Percentiles rank a stretch among this genome's conserved stretches.
Evolutionary conservation across 1,284 basidiomycete genomes (phyloP).

Genomic region (Sanghuangporus baumii): DNA sequence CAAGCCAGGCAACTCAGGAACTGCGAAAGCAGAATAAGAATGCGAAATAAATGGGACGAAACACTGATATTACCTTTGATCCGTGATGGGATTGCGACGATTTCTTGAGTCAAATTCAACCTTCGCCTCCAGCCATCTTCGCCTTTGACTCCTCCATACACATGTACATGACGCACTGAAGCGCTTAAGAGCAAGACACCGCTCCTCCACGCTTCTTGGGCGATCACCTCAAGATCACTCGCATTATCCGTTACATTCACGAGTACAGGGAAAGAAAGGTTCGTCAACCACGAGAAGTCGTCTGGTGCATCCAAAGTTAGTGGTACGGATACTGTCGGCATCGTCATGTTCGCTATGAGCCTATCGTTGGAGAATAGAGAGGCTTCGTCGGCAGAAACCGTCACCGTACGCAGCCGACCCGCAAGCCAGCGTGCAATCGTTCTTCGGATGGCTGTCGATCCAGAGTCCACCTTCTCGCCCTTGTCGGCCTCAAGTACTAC

Average conservation of each 20-base stretch:
- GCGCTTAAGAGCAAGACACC: conserved; percentile 44
- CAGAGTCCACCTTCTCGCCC: conserved; percentile 36
- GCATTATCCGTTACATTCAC: conserved; percentile 51
- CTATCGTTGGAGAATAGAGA: conserved; percentile 27
- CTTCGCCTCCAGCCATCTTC: conserved; percentile 45
- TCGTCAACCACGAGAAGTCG: conserved; percentile 49
- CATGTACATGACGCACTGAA: conserved; percentile 34
- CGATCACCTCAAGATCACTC: conserved; percentile 43
- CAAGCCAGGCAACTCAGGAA: conserved; percentile 59
- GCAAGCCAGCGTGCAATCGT: conserved; percentile 62
- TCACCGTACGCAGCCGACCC: conserved; percentile 45
- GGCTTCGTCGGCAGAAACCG: conserved; percentile 46
- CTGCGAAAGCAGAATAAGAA: conserved; percentile 30
- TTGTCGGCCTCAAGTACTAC: conserved; percentile 31
- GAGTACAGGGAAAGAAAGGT: conserved; percentile 45
- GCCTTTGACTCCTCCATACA: conserved; percentile 46
- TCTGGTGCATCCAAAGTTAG: conserved; percentile 51
- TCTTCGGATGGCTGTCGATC: conserved; percentile 44
- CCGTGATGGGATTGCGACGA: conserved; percentile 41
- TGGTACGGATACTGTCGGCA: conserved; percentile 47
- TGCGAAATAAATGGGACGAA: not conserved
- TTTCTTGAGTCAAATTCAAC: conserved; percentile 36
- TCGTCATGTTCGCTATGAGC: conserved; percentile 40
- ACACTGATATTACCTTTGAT: conserved; percentile 38
- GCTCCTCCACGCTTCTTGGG: conserved; percentile 51